These are phyloP conservation scores for Arachis monticola DNA, from an alignment of 331 rosid species.

Conservation along the genomic window DNA sequence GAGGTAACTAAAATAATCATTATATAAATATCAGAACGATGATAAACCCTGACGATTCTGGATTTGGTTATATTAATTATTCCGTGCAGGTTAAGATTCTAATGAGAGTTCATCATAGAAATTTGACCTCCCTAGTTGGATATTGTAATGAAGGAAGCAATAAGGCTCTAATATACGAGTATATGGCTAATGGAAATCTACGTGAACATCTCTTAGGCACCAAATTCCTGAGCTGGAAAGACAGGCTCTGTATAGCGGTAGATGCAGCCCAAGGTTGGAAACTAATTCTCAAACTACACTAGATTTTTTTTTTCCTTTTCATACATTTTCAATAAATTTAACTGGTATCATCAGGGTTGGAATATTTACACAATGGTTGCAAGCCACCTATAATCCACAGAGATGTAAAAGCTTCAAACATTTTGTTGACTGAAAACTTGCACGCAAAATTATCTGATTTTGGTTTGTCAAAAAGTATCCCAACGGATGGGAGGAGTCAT, in stretches of 20 bases:
- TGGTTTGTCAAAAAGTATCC: conserved; percentile 55
- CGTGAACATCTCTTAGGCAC: conserved; percentile 43
- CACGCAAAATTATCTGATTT: conserved; percentile 63
- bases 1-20: conserved; percentile 38
- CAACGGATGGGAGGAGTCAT: conserved; percentile 43
- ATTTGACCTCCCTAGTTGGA: conserved; percentile 31
- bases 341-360: conserved; percentile 46
- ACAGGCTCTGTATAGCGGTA: conserved; percentile 48
- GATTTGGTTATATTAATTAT: not conserved
- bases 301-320: not conserved
- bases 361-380: conserved; percentile 49
- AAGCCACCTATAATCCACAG: conserved; percentile 53
- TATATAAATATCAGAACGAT: no score
- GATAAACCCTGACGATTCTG: no score
- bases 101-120: conserved; percentile 59
- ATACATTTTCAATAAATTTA: not conserved
- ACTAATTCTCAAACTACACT: not conserved
- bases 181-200: conserved; percentile 52
- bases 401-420: conserved; percentile 62
- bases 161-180: conserved; percentile 56
- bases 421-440: conserved; percentile 52
- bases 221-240: conserved; percentile 50
- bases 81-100: conserved; percentile 51
- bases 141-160: conserved; percentile 16
- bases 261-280: conserved; percentile 49